Evolutionary conservation across 345 rosid genomes (phyloP), one percentile per base, ranked within the genome.

Genomic region (Populus nigra): DNA sequence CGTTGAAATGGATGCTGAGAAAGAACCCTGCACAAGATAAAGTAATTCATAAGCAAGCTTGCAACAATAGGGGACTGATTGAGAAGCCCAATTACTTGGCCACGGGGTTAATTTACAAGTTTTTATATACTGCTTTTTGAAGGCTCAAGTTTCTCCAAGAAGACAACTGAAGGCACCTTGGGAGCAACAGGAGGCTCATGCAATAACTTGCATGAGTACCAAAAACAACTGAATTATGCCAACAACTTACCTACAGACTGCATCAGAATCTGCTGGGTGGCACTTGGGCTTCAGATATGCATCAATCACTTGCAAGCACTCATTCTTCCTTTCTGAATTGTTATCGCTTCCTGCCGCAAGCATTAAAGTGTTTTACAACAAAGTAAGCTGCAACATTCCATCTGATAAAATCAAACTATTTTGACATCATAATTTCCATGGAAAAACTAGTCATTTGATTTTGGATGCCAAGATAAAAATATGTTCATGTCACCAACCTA

Each of bases 231-330:
- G 50, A 73, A 36, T 15, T 4, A 43, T 27, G 1, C 62, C 20
- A 74, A 74, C 29, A 29, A 31, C 59, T 85, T 79, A 95, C 99
- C 91, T 82, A 76, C 81, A 78, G 76, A 90, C 92, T 55, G 71
- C 83, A 75, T 84, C 89, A 35, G 99, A 92, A 82, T 91, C 92
- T 73, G 93, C 94, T 39, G 83, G 76, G 87, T 92, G 91, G 81
- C 97, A 90, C 84, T 90, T 92, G 49, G 97, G 98, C 74, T 88
- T 90, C 86, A 83, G 78, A 83, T 93, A 96, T 33, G 99, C 99
- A 78, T 89, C 85, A 55, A 93, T 88, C 78, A 92, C 97, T 88
- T 80, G 88, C 78, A 84, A 82, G 74, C 88, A 85, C 70, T 76
- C 84, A 66, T 88, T 83, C 82, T 78, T 80, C 41, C 74, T 77